A percentile compares a stretch with the other conserved stretches of the same genome.
Evolutionary conservation across 2,329 filamentous ascomycete genomes (phyloP).

Genomic region (Immersiporthe knoxdaviesiana): DNA sequence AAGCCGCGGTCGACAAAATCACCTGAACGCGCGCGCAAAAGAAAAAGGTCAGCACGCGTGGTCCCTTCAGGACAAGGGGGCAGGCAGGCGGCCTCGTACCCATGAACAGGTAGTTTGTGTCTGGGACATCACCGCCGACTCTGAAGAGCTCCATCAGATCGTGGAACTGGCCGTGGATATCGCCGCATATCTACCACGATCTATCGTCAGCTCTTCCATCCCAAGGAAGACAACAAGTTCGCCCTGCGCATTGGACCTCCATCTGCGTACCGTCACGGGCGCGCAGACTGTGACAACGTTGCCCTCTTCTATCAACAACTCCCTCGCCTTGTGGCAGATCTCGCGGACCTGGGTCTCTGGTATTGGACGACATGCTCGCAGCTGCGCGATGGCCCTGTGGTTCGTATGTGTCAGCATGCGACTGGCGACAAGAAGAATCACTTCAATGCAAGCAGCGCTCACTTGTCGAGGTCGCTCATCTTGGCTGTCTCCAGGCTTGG

Average conservation of each 20-base stretch:
- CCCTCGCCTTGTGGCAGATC: conserved; percentile 94
- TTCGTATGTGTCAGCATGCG: conserved; percentile 30
- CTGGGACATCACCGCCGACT: conserved; percentile 89
- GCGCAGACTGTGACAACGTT: conserved; percentile 96
- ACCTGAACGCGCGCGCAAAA: conserved; percentile 51
- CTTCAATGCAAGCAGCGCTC: conserved; percentile 62
- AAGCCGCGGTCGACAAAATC: conserved; percentile 98
- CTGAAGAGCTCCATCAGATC: conserved; percentile 96
- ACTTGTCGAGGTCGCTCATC: conserved; percentile 51
- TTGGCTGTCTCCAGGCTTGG: conserved; percentile 12
- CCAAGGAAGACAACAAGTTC: too few species aligned
- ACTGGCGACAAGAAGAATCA: not conserved
- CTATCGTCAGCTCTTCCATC: conserved; percentile 17
- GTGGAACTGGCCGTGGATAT: conserved; percentile 96
- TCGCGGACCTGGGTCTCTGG: conserved; percentile 95
- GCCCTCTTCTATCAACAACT: conserved; percentile 94
- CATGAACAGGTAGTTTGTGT: conserved; percentile 98
- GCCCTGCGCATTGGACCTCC: not conserved
- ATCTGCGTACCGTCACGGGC: conserved; percentile 76
- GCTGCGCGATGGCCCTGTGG: conserved; percentile 84
- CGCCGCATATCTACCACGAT: conserved; percentile 76
- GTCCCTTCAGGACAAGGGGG: conserved; percentile 20
- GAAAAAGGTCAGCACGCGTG: not conserved
- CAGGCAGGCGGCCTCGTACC: conserved; percentile 53
- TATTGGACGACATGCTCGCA: conserved; percentile 94